Conservation (phyloP, 2,329 filamentous ascomycete species). For the Scedosporium dehoogii region DNA sequence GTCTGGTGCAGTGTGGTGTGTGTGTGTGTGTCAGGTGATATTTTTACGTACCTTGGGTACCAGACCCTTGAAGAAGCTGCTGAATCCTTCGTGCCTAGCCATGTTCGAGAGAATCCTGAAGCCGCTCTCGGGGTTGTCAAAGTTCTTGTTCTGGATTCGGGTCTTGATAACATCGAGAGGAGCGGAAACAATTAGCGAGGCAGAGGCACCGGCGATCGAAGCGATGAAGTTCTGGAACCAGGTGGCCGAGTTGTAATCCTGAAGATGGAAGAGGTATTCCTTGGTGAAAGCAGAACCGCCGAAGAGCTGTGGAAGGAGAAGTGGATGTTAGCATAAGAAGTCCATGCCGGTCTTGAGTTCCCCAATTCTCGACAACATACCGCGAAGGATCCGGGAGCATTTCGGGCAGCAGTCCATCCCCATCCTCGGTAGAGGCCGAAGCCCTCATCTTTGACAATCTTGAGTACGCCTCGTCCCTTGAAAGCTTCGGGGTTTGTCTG, state of each 20-base stretch:
- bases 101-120: slow-evolving; percentile 89
- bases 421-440: slow-evolving; percentile 93
- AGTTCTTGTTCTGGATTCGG: slow-evolving; percentile 96
- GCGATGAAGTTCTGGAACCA: slow-evolving; percentile 98
- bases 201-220: slow-evolving; percentile 87
- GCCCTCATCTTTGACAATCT: slow-evolving; percentile 86
- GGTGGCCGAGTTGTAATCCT: slow-evolving; percentile 88
- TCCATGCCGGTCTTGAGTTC: slow-evolving; percentile 5
- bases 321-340: slow-evolving; percentile 11
- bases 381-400: slow-evolving; percentile 93
- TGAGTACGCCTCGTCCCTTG: slow-evolving; percentile 81
- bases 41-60: slow-evolving; percentile 63
- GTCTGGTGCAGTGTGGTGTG: neutral
- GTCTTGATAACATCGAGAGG: slow-evolving; percentile 98
- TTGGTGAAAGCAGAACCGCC: slow-evolving; percentile 96
- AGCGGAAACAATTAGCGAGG: slow-evolving; percentile 92
- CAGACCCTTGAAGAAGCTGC: slow-evolving; percentile 94
- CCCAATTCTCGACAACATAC: slow-evolving; percentile 29
- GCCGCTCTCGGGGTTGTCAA: slow-evolving; percentile 92
- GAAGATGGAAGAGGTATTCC: slow-evolving; percentile 82
- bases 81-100: slow-evolving; percentile 77
- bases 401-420: slow-evolving; percentile 95
- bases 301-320: slow-evolving; percentile 57
- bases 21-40: neutral
- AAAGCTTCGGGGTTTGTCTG: slow-evolving; percentile 99